Evolutionary conservation across 2,329 filamentous ascomycete species (phyloP).

Genomic region (Calonectria honghensis): DNA sequence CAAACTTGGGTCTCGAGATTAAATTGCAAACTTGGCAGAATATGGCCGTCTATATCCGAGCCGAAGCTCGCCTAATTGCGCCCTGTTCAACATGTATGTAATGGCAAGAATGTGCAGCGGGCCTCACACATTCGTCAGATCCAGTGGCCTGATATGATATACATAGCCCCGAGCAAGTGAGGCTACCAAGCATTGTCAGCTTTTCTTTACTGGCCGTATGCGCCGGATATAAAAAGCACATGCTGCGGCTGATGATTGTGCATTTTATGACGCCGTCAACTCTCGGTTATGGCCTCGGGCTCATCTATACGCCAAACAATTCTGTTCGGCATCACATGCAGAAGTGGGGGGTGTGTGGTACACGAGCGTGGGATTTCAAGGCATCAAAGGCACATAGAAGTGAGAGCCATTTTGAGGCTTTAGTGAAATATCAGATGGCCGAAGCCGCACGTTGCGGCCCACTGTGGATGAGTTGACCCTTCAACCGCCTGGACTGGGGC

Average conservation of each 20-base stretch:
- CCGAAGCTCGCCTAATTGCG: constrained; percentile 13
- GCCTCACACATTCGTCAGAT: background rate
- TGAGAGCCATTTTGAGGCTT: constrained; percentile 25
- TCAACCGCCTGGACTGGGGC: constrained; percentile 30
- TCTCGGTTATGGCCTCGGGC: constrained; percentile 5
- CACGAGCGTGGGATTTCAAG: constrained; percentile 10
- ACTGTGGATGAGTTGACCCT: constrained; percentile 29
- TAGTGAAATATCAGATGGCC: constrained; percentile 18
- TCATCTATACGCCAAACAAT: background rate
- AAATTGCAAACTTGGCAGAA: constrained; percentile 4
- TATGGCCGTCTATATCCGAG: constrained; percentile 23
- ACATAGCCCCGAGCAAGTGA: background rate
- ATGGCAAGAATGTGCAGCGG: background rate
- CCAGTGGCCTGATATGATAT: background rate
- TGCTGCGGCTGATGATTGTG: background rate
- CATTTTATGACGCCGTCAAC: background rate
- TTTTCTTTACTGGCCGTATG: background rate
- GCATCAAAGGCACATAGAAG: background rate
- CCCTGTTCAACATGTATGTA: background rate
- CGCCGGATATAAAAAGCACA: background rate
- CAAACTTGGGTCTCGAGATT: background rate
- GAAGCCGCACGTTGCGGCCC: constrained; percentile 34
- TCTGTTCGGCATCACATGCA: constrained; percentile 26
- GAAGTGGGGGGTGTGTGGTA: background rate
- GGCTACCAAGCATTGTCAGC: background rate